Base-by-base conservation (phyloP, 305 asterid species). In the Andrographis paniculata region DNA sequence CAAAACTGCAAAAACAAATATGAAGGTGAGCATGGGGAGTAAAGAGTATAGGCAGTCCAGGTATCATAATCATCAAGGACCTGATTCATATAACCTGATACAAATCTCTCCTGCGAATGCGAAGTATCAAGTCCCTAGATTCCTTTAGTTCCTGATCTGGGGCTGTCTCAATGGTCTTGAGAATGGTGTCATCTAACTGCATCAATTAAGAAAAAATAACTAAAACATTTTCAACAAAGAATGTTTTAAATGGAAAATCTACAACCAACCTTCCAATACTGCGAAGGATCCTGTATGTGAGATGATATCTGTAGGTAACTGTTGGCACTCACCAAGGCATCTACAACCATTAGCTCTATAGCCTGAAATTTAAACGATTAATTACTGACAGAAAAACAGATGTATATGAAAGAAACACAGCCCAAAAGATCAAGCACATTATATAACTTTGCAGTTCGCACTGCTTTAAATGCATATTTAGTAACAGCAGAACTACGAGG, bases 111-210 rank as follows among this genome's bases (percentile, higher is more conserved):
- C 95, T 68, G 50, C 86, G 91, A 54, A 88, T 73, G 50, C 95
- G 94, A 44, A 78, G 77, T 63, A 89, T 74, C 74, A 85, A 72
- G 45, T 85, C 91, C 74, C 91, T 76, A 45, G 97, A 53, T 69
- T 77, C 93, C 74, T 66, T 78, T 23, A 89, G 72, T 61, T 89
- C 88, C 43, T 58, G 61, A 45, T 68, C 65, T 37, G 94, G 86
- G 61, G 84, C 77, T 55, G 93, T 89, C 81, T 89, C 95, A 14
- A 89, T 89, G 41, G 84, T 74, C 82, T 82, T 85, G 50, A 89
- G 56, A 44, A 89, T 76, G 17, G 87, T 74, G 65, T 89, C 95
- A 66, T 89, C 97, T 58, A 89, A 72, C 97, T 89, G 65, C 15
- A 53, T 42, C 39, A 56, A 47, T 36, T 52, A 23, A 56, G 58